phyloP scores from a whole-genome alignment of 2,329 filamentous ascomycete genomes.

The Pseudocercospora eumusae region DNA sequence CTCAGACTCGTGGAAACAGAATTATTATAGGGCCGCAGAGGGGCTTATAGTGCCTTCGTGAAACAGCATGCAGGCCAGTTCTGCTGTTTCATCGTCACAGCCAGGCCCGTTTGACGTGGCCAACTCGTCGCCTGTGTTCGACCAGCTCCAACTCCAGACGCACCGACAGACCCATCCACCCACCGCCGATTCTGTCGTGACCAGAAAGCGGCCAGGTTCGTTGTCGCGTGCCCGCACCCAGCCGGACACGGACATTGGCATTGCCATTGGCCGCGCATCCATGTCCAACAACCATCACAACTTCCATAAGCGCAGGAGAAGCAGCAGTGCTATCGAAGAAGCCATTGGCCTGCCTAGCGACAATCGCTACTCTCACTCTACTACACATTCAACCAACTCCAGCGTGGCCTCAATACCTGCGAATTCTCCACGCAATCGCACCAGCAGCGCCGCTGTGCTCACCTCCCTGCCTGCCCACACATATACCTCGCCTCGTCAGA shows the following conservation, averaged over 20 bases:
- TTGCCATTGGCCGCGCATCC: constrained; percentile 28
- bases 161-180: constrained; percentile 36
- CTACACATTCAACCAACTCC: constrained; percentile 53
- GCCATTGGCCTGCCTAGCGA: constrained; percentile 40
- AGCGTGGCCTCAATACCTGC: constrained; percentile 45
- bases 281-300: constrained; percentile 24
- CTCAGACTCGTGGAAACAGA: not conserved
- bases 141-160: constrained; percentile 17
- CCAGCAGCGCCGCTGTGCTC: constrained; percentile 42
- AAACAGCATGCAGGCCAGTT: constrained; percentile 20
- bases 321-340: constrained; percentile 46
- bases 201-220: constrained; percentile 46
- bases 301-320: constrained; percentile 43
- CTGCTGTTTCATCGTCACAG: constrained; percentile 17
- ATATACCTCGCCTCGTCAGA: constrained; percentile 35
- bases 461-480: constrained; percentile 40
- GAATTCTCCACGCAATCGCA: constrained; percentile 43
- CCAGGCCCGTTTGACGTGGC: constrained; percentile 22
- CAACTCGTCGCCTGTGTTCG: constrained; percentile 15
- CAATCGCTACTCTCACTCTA: constrained; percentile 55
- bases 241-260: constrained; percentile 26
- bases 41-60: constrained; percentile 7
- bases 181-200: constrained; percentile 46
- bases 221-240: constrained; percentile 29
- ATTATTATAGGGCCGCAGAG: not conserved